Percentiles rank a stretch among this genome's conserved stretches.
Evolutionary conservation across 2,329 filamentous ascomycete species (phyloP).

Genomic region (Helminthosporium solani): DNA sequence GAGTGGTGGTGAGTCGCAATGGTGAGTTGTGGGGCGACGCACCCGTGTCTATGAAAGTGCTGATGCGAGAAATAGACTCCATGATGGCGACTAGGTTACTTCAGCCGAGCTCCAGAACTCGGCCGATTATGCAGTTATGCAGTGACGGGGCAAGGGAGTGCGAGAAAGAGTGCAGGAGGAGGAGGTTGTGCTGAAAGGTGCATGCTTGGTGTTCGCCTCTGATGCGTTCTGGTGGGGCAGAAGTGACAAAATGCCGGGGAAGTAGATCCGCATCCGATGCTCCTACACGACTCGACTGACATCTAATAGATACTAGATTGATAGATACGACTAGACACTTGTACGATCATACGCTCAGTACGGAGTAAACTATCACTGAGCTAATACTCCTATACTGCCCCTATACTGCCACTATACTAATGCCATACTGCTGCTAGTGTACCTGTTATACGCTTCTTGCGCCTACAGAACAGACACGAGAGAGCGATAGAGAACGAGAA

Average conservation of each 20-base stretch:
- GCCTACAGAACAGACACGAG: too few relatives aligned
- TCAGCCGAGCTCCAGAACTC: constrained; percentile 17
- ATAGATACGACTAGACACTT: too few relatives aligned
- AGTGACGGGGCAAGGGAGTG: constrained; percentile 18
- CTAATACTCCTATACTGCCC: too few relatives aligned
- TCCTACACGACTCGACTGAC: too few relatives aligned
- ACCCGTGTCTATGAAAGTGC: constrained; percentile 93
- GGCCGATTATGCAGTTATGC: constrained; percentile 23
- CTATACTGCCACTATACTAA: too few relatives aligned
- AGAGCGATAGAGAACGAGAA: too few relatives aligned
- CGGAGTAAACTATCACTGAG: too few relatives aligned
- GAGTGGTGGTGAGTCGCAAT: too few relatives aligned
- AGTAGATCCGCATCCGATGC: constrained; percentile 1
- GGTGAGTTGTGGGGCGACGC: constrained; percentile 41
- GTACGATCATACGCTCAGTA: too few relatives aligned
- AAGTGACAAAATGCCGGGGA: constrained; percentile 2
- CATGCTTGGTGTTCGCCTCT: constrained; percentile 7
- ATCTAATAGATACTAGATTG: too few relatives aligned
- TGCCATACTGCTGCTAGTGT: too few relatives aligned
- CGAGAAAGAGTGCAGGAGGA: constrained; percentile 16
- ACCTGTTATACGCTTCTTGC: too few relatives aligned
- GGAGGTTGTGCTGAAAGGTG: constrained; percentile 19
- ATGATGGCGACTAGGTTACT: constrained; percentile 51
- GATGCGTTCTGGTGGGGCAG: constrained; percentile 6
- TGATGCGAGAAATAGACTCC: constrained; percentile 96